A percentile compares a stretch with the other conserved stretches of the same genome.
Evolutionary conservation across 768 basidiomycete genomes (phyloP).

Genomic region (Tricholoma matsutake): DNA sequence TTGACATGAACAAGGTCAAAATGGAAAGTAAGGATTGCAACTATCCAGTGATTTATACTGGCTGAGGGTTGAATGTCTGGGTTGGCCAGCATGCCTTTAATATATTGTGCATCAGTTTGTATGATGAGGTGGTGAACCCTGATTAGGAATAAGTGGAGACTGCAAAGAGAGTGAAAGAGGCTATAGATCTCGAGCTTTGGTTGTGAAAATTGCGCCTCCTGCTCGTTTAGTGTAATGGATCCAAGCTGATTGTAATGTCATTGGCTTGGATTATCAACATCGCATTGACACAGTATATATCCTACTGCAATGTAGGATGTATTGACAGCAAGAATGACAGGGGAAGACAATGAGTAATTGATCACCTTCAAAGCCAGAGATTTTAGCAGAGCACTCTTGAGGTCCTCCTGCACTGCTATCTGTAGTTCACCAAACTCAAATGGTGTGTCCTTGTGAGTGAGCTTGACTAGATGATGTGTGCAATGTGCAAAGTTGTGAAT

Average conservation of each 20-base stretch:
- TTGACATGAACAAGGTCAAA: no score
- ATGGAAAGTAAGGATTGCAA: slow-evolving; percentile 28
- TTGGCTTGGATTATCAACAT: slow-evolving; percentile 15
- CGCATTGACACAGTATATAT: slow-evolving; percentile 34
- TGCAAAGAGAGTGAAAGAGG: slow-evolving; percentile 22
- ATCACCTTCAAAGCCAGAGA: slow-evolving; percentile 17
- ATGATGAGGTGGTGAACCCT: slow-evolving; percentile 27
- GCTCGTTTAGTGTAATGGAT: slow-evolving; percentile 34
- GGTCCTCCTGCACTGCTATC: not conserved
- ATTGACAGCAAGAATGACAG: slow-evolving; percentile 36
- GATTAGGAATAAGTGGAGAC: slow-evolving; percentile 15
- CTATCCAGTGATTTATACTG: slow-evolving; percentile 36
- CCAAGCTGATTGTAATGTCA: slow-evolving; percentile 31
- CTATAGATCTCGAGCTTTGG: slow-evolving; percentile 41
- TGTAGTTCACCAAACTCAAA: slow-evolving; percentile 29
- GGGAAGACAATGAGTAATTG: slow-evolving; percentile 15
- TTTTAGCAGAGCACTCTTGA: not conserved
- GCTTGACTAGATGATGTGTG: no score
- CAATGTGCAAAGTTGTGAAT: no score
- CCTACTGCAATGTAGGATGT: slow-evolving; percentile 34
- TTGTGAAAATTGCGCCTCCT: slow-evolving; percentile 33
- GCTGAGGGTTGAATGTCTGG: slow-evolving; percentile 33
- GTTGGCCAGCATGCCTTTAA: slow-evolving; percentile 32
- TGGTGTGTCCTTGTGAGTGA: slow-evolving; percentile 18
- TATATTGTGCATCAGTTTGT: slow-evolving; percentile 31